A percentile compares a stretch with the other conserved stretches of the same genome.
Evolutionary conservation across 805 yeast species (phyloP).

Genomic region (Saccharomyces eubayanus): DNA sequence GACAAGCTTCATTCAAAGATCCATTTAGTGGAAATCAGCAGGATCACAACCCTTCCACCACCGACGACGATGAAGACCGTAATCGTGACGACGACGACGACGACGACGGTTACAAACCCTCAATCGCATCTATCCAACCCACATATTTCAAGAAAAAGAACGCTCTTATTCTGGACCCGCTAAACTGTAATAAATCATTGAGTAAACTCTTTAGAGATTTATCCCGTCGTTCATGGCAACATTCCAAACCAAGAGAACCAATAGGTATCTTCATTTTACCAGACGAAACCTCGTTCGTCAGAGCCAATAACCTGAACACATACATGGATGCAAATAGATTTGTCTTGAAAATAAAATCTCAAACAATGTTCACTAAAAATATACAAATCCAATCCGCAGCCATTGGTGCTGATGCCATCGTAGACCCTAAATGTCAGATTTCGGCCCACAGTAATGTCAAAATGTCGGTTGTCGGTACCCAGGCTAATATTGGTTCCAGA

Average conservation of each 20-base stretch:
- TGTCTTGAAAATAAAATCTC: constrained; percentile 59
- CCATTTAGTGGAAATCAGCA: not conserved
- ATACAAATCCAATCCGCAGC: constrained; percentile 41
- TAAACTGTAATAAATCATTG: constrained; percentile 39
- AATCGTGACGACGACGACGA: constrained; percentile 13
- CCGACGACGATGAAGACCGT: constrained; percentile 12
- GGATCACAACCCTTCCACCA: not conserved
- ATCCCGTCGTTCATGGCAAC: constrained; percentile 89
- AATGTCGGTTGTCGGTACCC: constrained; percentile 68
- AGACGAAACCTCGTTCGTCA: constrained; percentile 49
- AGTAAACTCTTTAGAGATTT: constrained; percentile 73
- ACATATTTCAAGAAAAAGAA: constrained; percentile 27
- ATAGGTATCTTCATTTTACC: constrained; percentile 70
- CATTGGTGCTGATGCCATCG: constrained; percentile 78
- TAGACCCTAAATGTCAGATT: constrained; percentile 58
- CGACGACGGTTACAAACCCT: constrained; percentile 8
- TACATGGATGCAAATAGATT: constrained; percentile 85
- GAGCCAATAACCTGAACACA: constrained; percentile 71
- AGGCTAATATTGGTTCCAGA: constrained; percentile 72
- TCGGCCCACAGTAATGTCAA: constrained; percentile 84
- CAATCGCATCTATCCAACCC: constrained; percentile 15
- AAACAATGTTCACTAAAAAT: constrained; percentile 25
- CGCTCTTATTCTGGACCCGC: constrained; percentile 20
- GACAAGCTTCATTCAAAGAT: not conserved
- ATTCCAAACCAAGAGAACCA: constrained; percentile 47